Evolutionary conservation across 495 filamentous ascomycete species (phyloP), one percentile per base, ranked within the genome.

Genomic region (Patellaria atrata): DNA sequence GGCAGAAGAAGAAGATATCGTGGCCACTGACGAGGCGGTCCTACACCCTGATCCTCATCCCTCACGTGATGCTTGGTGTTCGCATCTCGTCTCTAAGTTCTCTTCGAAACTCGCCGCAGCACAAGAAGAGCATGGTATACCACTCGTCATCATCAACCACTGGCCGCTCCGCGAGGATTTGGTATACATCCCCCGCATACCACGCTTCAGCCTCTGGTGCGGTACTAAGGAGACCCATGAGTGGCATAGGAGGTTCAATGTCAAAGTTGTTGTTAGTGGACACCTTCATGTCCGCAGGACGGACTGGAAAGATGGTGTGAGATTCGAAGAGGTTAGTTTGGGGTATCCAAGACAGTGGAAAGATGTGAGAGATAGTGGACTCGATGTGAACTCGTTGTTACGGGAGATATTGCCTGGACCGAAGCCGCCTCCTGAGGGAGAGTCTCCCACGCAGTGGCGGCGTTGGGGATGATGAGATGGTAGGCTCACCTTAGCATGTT

Each of bases 271-370:
- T 4, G 53, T 59, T 3, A 59, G 48, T 17, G 56, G 56, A 2
- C 56, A 59, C 38, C 30, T 59, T n/a, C 56, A 59, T 32, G 43
- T 59, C 16, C 40, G 54, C 6, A 31, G 56, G 8, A 59, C 56
- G 5, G 56, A 59, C 27, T 59, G 54, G 54, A 53, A 35, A 20
- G 56, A 56, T 25, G 45, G 43, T 18, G 52, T 52, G 33, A 42
- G 56, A 20, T 59, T 59, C 27, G 56, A 59, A 40, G 56, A 59
- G 37, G 39, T 44, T 13, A 51, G 45, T 34, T 27, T 56, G 15
- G 56, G 56, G 21, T 59, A 59, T 35, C 56, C 56, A 19, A 35
- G 49, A 24, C 56, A 59, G 29, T 59, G 56, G 56, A 48, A 57
- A 33, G 53, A 57, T 21, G 44, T 41, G 25, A 47, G 45, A 29